Base-by-base conservation (phyloP, 441 rosid genomes). In the Erodium moschatum region DNA sequence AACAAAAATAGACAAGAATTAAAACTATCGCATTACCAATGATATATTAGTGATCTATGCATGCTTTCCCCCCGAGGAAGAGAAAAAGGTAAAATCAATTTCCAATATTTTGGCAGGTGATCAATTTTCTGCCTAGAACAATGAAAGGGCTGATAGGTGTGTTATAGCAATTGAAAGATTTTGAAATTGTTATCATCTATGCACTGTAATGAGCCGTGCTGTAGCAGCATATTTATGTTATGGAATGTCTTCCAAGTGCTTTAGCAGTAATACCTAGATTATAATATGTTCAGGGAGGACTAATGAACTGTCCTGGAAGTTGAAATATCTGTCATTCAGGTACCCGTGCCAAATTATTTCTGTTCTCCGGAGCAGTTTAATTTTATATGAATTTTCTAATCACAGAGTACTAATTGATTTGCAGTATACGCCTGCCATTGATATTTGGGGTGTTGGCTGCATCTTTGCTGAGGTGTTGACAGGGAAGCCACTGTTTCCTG, bases 381-480 rank as follows among this genome's bases (percentile, higher is more conserved):
- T 12, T 24, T 6, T 4, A 15, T 18, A 10, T 12, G 50, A 15
- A 1, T 13, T 35, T 40, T 40, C 46, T 31, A 69, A 85, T 84
- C 65, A 81, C 66, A 21, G 67, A 29, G 71, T 31, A 40, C 20
- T 74, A 72, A 71, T 19, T 56, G 62, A 2, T 56, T 50, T 82
- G 78, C 88, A 93, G 98, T 93, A 91, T 74, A 93, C 98, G 13
- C 93, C 98, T 12, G 97, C 98, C 54, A 89, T 93, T 71, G 98
- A 93, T 71, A 86, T 93, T 61, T 93, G 98, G 98, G 85, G 98
- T 75, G 88, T 93, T 67, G 97, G 98, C 67, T 91, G 97, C 85
- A 93, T 93, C 73, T 93, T 93, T 79, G 98, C 96, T 13, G 98
- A 93, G 74, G 91, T 93, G 21, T 75, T 91, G 73, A 87, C 84